Base-by-base conservation (phyloP, 768 basidiomycete genomes). In the Xerocomellus amylosporus region DNA sequence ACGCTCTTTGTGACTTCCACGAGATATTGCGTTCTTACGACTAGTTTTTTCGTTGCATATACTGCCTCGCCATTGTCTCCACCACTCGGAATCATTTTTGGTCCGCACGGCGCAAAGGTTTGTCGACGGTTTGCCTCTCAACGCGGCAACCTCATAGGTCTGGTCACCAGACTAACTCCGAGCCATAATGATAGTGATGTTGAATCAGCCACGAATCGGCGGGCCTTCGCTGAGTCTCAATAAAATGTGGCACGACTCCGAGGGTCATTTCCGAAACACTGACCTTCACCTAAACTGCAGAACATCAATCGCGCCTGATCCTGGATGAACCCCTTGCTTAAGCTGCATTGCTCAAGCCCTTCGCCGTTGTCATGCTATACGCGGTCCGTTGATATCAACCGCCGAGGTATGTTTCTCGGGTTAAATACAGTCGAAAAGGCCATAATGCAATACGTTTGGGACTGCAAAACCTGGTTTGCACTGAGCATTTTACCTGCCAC, bases 381-480 rank as follows among this genome's bases (percentile, higher is more conserved):
- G 37, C 26, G 19, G 24, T 19, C 7, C 26, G 10, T 20, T 49
- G 24, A 24, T 53, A 31, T 17, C 14, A 33, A n/a, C 13, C 8
- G n/a, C 34, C 28, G 36, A 63, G 58, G 64, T 63, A 52, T 49
- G 64, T 65, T 59, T 63, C 34, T 33, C 8, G 40, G 26, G 19
- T 45, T 28, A n/a, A 10, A 30, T 10, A 31, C 58, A 50, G 64
- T 63, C 31, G 61, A 54, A 49, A 54, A 37, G 61, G 64, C 46
- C 64, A 63, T 66, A 64, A 66, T 65, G 64, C 64, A 62, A 51
- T 19, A 43, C 58, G 26, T 54, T 66, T 64, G 64, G 57, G 64
- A 65, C 45, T 47, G 49, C 52, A 53, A 63, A 63, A 49, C 46
- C 41, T 54, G 15, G 38, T 38, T 65, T 51, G 24, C 56, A 38